Evolutionary conservation across 495 filamentous ascomycete genomes (phyloP).

Genomic region (Arthonia radiata): DNA sequence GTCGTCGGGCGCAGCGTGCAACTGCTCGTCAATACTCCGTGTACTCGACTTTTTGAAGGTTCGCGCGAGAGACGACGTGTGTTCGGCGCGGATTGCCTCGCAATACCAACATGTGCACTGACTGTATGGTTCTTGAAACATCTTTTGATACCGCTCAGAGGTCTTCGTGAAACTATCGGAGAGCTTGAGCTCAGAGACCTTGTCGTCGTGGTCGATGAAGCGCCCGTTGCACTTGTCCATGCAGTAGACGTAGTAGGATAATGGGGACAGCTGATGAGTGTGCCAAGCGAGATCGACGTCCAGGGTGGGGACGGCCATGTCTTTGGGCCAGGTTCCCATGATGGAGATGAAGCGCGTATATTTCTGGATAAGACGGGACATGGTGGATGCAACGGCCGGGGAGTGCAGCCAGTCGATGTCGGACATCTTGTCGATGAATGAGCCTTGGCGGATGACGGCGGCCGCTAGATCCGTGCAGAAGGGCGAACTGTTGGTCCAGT

Average conservation of each 20-base stretch:
- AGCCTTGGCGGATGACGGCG: slow-evolving; percentile 57
- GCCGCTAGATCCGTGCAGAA: slow-evolving; percentile 55
- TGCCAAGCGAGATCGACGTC: slow-evolving; percentile 81
- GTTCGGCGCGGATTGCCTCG: slow-evolving; percentile 43
- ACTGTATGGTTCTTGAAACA: slow-evolving; percentile 39
- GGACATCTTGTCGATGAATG: slow-evolving; percentile 66
- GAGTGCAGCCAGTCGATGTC: slow-evolving; percentile 54
- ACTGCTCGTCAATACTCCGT: slow-evolving; percentile 27
- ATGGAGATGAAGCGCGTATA: slow-evolving; percentile 46
- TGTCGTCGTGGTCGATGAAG: slow-evolving; percentile 73
- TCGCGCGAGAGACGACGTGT: slow-evolving; percentile 16
- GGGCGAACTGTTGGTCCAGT: slow-evolving; percentile 48
- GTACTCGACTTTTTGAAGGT: slow-evolving; percentile 11
- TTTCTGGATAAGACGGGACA: slow-evolving; percentile 39
- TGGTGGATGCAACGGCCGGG: slow-evolving; percentile 35
- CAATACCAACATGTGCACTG: slow-evolving; percentile 87
- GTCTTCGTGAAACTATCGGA: slow-evolving; percentile 51
- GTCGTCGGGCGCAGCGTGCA: slow-evolving; percentile 25
- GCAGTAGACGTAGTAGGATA: slow-evolving; percentile 35
- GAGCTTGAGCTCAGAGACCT: slow-evolving; percentile 19
- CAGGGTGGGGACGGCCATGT: slow-evolving; percentile 52
- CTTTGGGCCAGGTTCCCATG: slow-evolving; percentile 26
- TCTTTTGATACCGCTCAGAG: slow-evolving; percentile 37
- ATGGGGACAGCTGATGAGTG: slow-evolving; percentile 39
- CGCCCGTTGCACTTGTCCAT: slow-evolving; percentile 11